phyloP scores from a whole-genome alignment of 2,329 filamentous ascomycete species.

The Epichloe scottii region DNA sequence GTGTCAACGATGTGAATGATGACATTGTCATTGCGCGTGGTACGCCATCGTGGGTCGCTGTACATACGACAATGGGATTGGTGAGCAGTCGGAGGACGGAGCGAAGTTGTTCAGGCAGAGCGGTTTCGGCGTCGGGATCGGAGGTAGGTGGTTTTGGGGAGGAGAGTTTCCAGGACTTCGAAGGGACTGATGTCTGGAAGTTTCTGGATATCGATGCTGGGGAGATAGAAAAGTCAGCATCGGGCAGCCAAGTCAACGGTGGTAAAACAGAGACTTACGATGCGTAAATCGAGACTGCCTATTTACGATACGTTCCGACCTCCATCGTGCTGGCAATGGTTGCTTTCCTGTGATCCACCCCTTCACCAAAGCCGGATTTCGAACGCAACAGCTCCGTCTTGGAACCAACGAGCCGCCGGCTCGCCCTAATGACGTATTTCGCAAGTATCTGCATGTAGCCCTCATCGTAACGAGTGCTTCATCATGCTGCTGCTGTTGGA shows the following conservation, averaged over 20 bases:
- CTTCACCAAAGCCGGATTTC: neutral
- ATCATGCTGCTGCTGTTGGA: constrained; percentile 3
- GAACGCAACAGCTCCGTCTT: neutral
- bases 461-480: constrained; percentile 10
- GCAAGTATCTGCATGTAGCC: constrained; percentile 9
- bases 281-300: neutral
- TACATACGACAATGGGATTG: constrained; percentile 44
- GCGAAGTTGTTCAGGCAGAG: constrained; percentile 35
- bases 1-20: constrained; percentile 42
- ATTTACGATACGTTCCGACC: neutral
- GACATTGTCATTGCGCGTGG: constrained; percentile 46
- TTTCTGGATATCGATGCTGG: neutral
- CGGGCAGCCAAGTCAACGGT: neutral
- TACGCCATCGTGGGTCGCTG: constrained; percentile 24
- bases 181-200: constrained; percentile 9
- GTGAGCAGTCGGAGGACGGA: constrained; percentile 40
- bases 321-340: neutral
- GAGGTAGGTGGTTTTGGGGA: constrained; percentile 21
- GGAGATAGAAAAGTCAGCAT: neutral
- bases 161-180: constrained; percentile 17
- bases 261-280: neutral
- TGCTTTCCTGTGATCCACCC: constrained; percentile 5
- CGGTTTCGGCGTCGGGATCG: constrained; percentile 18
- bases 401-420: neutral
- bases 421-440: constrained; percentile 7